phyloP scores from a whole-genome alignment of 805 yeast genomes.

The Saturnispora silvae region DNA sequence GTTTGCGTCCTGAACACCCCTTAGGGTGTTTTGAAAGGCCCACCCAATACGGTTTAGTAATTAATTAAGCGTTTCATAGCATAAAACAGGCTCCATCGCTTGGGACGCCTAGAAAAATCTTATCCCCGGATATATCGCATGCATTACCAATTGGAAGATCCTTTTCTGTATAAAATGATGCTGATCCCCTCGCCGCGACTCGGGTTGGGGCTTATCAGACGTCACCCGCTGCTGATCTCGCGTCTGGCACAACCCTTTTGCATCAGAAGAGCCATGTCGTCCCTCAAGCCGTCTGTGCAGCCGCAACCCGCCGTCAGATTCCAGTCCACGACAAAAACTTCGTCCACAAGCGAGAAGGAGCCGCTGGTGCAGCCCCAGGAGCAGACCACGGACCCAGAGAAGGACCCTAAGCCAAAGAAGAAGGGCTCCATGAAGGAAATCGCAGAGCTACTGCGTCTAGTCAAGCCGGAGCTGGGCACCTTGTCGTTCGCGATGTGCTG shows the following conservation, averaged over 20 bases:
- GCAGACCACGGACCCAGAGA: neutral
- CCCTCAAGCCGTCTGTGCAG: neutral
- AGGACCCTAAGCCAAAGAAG: conserved; percentile 8
- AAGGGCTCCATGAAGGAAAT: conserved; percentile 29
- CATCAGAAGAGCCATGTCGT: neutral
- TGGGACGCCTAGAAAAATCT: too few relatives aligned
- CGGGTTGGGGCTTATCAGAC: neutral
- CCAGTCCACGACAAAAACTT: neutral
- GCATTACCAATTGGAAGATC: neutral
- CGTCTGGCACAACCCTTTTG: neutral
- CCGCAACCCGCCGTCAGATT: too few relatives aligned
- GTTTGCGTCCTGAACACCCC: too few relatives aligned
- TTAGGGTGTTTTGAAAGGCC: too few relatives aligned
- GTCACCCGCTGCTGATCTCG: neutral
- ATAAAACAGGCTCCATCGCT: too few relatives aligned
- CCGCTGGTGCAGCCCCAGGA: neutral
- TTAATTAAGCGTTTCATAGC: too few relatives aligned
- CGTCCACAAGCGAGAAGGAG: neutral
- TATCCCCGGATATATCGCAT: conserved; percentile 8
- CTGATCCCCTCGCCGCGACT: neutral
- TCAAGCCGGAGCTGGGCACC: conserved; percentile 45
- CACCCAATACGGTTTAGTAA: too few relatives aligned
- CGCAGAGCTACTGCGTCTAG: conserved; percentile 40
- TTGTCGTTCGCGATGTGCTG: conserved; percentile 52
- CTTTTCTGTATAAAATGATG: neutral